Percentiles rank a stretch among this genome's conserved stretches.
phyloP scores from a whole-genome alignment of 1,139 yeast species.

The Maudiozyma humilis region DNA sequence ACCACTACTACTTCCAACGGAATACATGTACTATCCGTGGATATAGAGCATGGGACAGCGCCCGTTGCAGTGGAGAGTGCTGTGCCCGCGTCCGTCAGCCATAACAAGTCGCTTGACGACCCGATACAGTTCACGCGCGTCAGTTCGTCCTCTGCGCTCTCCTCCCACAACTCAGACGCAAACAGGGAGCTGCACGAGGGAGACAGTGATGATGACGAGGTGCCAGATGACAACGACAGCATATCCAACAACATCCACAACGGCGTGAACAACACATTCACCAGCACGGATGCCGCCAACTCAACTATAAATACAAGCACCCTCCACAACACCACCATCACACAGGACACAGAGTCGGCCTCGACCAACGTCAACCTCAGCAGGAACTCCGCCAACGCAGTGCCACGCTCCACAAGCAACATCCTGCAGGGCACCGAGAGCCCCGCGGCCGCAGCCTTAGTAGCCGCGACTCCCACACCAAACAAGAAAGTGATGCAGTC shows the following conservation, averaged over 20 bases:
- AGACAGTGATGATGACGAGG: conserved; percentile 8
- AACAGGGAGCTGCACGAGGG: conserved; percentile 6
- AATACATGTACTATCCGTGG: too few species aligned
- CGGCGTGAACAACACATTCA: conserved; percentile 1
- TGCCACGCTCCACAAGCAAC: neutral
- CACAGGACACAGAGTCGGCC: conserved; percentile 4
- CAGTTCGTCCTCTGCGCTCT: conserved; percentile 21
- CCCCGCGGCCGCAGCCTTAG: neutral
- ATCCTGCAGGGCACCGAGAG: neutral
- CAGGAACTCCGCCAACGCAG: neutral
- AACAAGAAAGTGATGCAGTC: neutral
- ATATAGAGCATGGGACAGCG: too few species aligned
- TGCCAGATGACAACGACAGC: neutral
- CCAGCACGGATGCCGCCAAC: conserved; percentile 1
- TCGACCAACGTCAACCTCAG: conserved; percentile 3
- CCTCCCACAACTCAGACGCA: conserved; percentile 1
- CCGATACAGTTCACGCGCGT: conserved; percentile 31
- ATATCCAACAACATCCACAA: neutral
- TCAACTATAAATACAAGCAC: conserved; percentile 3
- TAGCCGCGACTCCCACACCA: neutral
- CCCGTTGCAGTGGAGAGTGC: too few species aligned
- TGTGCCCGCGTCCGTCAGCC: conserved; percentile 27
- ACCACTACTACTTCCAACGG: too few species aligned
- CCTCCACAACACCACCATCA: conserved; percentile 5
- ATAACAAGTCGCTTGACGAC: conserved; percentile 27